Base-by-base conservation (phyloP, 2,329 filamentous ascomycete genomes). In the Phaeosphaeria sp. region DNA sequence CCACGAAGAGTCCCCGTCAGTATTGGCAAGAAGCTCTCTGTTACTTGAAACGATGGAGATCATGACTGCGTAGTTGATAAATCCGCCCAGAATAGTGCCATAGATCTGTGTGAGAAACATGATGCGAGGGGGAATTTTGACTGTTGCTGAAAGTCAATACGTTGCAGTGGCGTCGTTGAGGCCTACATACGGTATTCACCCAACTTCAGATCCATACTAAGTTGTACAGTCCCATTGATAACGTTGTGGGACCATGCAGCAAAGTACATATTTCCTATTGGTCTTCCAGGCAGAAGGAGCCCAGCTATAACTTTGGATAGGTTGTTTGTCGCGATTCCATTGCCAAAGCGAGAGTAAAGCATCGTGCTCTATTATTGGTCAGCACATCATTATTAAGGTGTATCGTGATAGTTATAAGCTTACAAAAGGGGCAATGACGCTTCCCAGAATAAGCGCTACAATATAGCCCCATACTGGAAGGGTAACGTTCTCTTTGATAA, bases 1-100 rank as follows among this genome's bases (percentile, higher is more conserved):
- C 59, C 61, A 64, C 20, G 59, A 57, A 21, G 59, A 45, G 39
- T 64, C 51, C 7, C 61, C 61, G 43, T 61, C 55, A n/a, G 42
- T 53, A 18, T 64, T 53, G n/a, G 59, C 59, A n/a, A 64, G 56
- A 11, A 61, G 46, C 17, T 55, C 40, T 30, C 49, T 55, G 43
- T 61, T 61, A 6, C 56, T 53, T 27, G 59, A 42, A 11, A 64
- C 59, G 20, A 64, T 64, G 1, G 59, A 64, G 20, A 53, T 57
- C 61, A 64, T 64, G 24, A 64, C 56, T 2, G 59, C 61, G 39
- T 64, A 64, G 47, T 64, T 64, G 46, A 64, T 61, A 49, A 61
- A 61, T 2, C 59, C 59, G 43, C 61, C 61, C 27, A 64, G 56
- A 2, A 64, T 45, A 9, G 59, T 64, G 18, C 61, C 61, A 40